phyloP scores from a whole-genome alignment of 441 rosid species.

The Eruca vesicaria region DNA sequence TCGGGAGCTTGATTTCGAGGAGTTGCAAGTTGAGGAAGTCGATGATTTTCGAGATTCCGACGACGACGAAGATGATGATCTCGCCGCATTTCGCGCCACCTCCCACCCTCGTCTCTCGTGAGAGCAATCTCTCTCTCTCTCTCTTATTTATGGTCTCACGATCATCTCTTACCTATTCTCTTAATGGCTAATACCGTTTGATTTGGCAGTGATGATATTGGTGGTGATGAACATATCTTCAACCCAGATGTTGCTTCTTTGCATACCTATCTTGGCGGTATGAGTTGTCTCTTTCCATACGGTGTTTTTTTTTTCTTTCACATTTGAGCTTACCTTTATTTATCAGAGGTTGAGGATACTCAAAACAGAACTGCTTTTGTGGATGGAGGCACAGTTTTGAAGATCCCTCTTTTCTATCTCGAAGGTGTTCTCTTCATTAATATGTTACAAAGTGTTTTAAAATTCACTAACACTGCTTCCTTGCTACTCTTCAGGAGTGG shows the following conservation, averaged over 20 bases:
- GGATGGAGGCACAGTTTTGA: conserved; percentile 76
- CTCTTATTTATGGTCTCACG: not conserved
- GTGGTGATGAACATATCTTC: conserved; percentile 49
- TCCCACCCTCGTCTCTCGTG: conserved; percentile 34
- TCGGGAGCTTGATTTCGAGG: conserved; percentile 82
- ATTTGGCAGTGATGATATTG: conserved; percentile 16
- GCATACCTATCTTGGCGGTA: conserved; percentile 95
- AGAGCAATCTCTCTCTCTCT: conserved; percentile 32
- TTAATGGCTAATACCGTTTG: not conserved
- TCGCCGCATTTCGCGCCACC: conserved; percentile 24
- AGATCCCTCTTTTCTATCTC: conserved; percentile 77
- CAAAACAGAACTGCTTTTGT: conserved; percentile 64
- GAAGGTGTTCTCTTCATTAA: conserved; percentile 50
- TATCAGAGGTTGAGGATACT: conserved; percentile 88
- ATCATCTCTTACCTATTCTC: not conserved
- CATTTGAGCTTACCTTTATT: not conserved
- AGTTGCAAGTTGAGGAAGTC: conserved; percentile 82
- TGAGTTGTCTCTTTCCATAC: conserved; percentile 6
- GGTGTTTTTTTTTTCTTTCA: not conserved
- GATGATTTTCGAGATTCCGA: conserved; percentile 52
- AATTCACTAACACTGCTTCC: not conserved
- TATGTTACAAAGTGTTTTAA: not conserved
- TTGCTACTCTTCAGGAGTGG: conserved; percentile 64
- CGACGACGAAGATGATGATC: conserved; percentile 32
- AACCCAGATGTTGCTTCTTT: conserved; percentile 80